phyloP scores from a whole-genome alignment of 345 rosid species.

The Linum usitatissimum region DNA sequence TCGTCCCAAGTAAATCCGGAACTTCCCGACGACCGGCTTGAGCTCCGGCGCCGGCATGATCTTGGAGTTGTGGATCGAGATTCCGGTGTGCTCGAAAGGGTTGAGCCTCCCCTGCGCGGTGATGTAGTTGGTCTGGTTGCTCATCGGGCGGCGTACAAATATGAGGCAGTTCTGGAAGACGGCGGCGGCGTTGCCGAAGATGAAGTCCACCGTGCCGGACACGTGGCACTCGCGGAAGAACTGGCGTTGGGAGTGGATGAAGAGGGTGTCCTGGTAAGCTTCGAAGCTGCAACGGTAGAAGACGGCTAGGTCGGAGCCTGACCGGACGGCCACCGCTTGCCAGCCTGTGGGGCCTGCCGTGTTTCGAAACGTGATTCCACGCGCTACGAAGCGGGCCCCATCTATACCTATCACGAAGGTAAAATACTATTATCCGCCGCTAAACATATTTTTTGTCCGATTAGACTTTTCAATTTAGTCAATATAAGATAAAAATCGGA shows the following conservation, averaged over 20 bases:
- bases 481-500: too few relatives aligned
- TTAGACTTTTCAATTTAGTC: too few relatives aligned
- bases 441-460: too few relatives aligned
- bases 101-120: constrained; percentile 82
- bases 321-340: constrained; percentile 85
- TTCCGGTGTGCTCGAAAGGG: constrained; percentile 80
- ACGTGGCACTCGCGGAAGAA: constrained; percentile 74
- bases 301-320: constrained; percentile 74
- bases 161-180: constrained; percentile 79
- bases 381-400: constrained; percentile 47
- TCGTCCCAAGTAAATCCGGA: constrained; percentile 10
- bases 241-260: constrained; percentile 71
- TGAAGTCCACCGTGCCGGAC: constrained; percentile 82
- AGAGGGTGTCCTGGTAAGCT: constrained; percentile 84
- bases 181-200: constrained; percentile 75
- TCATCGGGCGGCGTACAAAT: constrained; percentile 55
- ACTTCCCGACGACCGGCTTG: constrained; percentile 31
- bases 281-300: constrained; percentile 66
- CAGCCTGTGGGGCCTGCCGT: constrained; percentile 48
- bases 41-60: constrained; percentile 70
- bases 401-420: constrained; percentile 29
- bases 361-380: constrained; percentile 52
- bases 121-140: constrained; percentile 42
- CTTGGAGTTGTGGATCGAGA: constrained; percentile 62
- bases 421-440: too few relatives aligned